Conservation (phyloP, 257 asterid species). For the Ehretia macrophylla region DNA sequence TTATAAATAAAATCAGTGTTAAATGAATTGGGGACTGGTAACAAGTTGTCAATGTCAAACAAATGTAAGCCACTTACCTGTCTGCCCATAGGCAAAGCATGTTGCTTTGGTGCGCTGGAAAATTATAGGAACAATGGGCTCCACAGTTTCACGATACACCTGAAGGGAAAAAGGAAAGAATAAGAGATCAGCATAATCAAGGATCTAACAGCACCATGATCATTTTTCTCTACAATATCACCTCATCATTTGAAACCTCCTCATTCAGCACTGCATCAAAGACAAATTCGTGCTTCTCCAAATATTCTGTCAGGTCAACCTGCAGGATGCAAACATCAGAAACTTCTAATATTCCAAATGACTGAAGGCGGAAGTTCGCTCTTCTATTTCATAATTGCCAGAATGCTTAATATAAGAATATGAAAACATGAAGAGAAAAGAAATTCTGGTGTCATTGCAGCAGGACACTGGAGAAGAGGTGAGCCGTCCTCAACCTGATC, state of each 20-base stretch:
- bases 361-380: too few relatives aligned
- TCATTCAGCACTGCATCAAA: constrained; percentile 97
- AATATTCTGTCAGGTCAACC: constrained; percentile 95
- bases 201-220: constrained; percentile 8
- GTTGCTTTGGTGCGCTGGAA: constrained; percentile 59
- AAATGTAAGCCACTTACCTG: constrained; percentile 52
- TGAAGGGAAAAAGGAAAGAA: constrained; percentile 16
- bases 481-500: background rate
- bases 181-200: constrained; percentile 8
- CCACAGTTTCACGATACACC: constrained; percentile 56
- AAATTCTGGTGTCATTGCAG: background rate
- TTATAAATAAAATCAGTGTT: too few relatives aligned
- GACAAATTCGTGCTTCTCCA: constrained; percentile 98
- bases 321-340: constrained; percentile 31
- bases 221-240: constrained; percentile 24
- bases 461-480: background rate
- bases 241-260: constrained; percentile 99
- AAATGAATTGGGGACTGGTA: background rate
- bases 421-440: too few relatives aligned
- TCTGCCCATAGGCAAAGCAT: constrained; percentile 61
- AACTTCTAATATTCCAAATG: background rate
- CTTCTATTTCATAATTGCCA: too few relatives aligned
- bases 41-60: constrained; percentile 1
- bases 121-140: constrained; percentile 51
- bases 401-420: too few relatives aligned